phyloP scores from a whole-genome alignment of 352 stramenopile species.

The Pythium rhizo-oryzae region DNA sequence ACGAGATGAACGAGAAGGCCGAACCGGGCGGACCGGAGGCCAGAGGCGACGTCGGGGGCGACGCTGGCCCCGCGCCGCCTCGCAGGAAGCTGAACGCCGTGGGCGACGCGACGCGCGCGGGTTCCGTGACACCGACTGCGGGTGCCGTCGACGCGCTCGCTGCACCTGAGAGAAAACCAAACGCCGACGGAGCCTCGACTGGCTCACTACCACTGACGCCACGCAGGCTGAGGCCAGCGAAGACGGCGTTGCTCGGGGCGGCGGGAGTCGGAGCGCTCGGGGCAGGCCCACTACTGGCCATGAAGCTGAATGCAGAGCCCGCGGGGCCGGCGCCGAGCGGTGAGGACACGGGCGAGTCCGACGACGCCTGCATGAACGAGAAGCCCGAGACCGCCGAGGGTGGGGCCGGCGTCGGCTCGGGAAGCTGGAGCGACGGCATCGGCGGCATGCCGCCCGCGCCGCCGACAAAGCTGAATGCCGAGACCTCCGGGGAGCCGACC shows the following conservation, averaged over 20 bases:
- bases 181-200: conserved; percentile 36
- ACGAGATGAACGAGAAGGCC: conserved; percentile 36
- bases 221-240: conserved; percentile 57
- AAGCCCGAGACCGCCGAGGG: conserved; percentile 16
- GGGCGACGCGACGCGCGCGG: conserved; percentile 47
- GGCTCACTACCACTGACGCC: conserved; percentile 15
- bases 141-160: conserved; percentile 12
- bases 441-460: conserved; percentile 7
- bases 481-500: conserved; percentile 33
- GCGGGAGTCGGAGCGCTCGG: background rate
- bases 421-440: conserved; percentile 15
- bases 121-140: conserved; percentile 31
- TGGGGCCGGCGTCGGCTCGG: background rate
- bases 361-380: conserved; percentile 29
- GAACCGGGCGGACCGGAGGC: conserved; percentile 16
- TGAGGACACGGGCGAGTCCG: conserved; percentile 14
- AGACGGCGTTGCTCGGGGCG: conserved; percentile 38
- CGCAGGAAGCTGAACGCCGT: conserved; percentile 66
- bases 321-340: conserved; percentile 20
- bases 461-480: conserved; percentile 61
- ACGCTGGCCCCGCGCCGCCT: conserved; percentile 21
- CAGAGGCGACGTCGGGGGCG: conserved; percentile 30
- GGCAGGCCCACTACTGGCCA: conserved; percentile 8
- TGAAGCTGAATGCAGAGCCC: conserved; percentile 32
- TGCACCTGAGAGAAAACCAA: conserved; percentile 53